These are phyloP conservation scores for Fagopyrum homotropicum DNA, from an alignment of 148 eudicot genomes.

Conservation along the genomic window DNA sequence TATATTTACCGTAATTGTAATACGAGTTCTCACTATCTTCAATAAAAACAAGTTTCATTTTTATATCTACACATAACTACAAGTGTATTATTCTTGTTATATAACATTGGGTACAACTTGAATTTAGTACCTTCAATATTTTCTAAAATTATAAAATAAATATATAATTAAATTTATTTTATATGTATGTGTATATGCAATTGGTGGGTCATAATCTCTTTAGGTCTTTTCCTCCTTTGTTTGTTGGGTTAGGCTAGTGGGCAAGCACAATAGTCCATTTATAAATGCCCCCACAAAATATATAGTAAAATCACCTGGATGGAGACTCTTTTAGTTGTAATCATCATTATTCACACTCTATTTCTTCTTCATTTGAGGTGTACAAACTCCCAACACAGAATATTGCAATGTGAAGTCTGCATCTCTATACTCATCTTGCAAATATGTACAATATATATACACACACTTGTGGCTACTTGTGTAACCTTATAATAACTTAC, in stretches of 20 bases:
- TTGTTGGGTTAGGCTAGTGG: background rate
- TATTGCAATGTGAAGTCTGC: background rate
- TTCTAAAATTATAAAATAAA: too few relatives aligned
- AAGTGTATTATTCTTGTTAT: too few relatives aligned
- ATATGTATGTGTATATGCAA: background rate
- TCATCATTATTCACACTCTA: background rate
- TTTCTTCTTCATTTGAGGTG: constrained; percentile 4
- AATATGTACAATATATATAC: too few relatives aligned
- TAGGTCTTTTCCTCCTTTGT: background rate
- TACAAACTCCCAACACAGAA: background rate
- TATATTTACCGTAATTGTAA: too few relatives aligned
- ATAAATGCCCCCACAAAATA: constrained; percentile 7
- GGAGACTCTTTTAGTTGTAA: background rate
- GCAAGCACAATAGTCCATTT: constrained; percentile 9
- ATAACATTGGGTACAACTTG: too few relatives aligned
- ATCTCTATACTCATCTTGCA: background rate
- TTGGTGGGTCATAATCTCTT: constrained; percentile 1
- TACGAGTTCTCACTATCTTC: too few relatives aligned
- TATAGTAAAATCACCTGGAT: constrained; percentile 9
- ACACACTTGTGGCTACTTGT: background rate
- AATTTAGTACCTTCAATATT: too few relatives aligned
- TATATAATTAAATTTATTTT: too few relatives aligned
- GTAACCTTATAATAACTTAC: too few relatives aligned
- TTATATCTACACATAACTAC: too few relatives aligned
- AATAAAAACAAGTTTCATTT: too few relatives aligned